These are phyloP conservation scores for Diaporthe sp. DNA, from an alignment of 2,329 filamentous ascomycete species.

Conservation along the genomic window DNA sequence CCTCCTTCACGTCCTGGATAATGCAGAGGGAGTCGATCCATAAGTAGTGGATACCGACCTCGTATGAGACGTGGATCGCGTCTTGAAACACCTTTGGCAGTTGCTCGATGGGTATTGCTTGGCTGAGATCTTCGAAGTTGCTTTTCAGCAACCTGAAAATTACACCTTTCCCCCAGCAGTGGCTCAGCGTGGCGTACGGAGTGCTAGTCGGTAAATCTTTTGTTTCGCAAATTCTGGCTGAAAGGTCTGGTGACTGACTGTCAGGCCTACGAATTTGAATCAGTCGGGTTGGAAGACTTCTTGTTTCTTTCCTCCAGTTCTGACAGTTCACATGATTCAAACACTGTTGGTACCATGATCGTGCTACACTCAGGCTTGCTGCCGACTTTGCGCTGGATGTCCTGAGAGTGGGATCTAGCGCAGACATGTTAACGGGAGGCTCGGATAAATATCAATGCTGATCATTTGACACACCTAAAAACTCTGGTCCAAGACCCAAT, in stretches of 20 bases:
- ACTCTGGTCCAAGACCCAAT: background rate
- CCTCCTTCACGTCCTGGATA: background rate
- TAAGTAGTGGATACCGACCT: background rate
- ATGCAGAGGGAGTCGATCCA: constrained; percentile 16
- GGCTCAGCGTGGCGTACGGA: background rate
- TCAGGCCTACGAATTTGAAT: background rate
- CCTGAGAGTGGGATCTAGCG: background rate
- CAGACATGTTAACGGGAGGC: background rate
- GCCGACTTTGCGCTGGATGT: background rate
- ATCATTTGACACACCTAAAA: background rate
- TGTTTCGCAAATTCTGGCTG: background rate
- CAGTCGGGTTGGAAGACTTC: background rate
- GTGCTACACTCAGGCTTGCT: background rate
- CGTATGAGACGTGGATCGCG: background rate
- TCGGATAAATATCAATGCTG: too few species aligned
- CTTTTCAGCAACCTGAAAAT: background rate
- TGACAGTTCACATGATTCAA: background rate
- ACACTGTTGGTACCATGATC: background rate
- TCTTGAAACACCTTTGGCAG: constrained; percentile 5
- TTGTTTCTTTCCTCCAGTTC: background rate
- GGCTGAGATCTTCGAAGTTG: background rate
- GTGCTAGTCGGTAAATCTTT: background rate
- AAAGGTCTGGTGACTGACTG: background rate
- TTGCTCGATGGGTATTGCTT: background rate
- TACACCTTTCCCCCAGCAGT: background rate